Evolutionary conservation across 768 basidiomycete genomes (phyloP).

Genomic region (Lentinula detonsa): DNA sequence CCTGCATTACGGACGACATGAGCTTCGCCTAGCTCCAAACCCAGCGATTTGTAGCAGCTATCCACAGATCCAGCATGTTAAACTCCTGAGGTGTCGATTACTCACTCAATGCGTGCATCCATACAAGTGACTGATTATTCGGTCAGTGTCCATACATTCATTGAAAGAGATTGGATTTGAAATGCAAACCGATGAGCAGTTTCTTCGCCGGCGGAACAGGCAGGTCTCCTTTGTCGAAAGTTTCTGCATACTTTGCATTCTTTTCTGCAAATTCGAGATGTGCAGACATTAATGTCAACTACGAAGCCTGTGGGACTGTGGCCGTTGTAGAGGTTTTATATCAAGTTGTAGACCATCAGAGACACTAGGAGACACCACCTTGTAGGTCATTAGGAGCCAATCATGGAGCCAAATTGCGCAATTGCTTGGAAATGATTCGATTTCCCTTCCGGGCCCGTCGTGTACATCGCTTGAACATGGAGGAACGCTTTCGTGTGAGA

Average conservation of each 20-base stretch:
- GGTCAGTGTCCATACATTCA: neutral
- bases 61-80: conserved; percentile 3
- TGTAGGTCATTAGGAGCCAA: neutral
- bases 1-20: conserved; percentile 76
- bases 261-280: conserved; percentile 20
- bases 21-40: conserved; percentile 60
- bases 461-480: neutral
- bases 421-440: neutral
- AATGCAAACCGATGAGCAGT: conserved; percentile 27
- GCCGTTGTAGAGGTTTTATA: neutral
- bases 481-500: neutral
- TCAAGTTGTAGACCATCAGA: neutral
- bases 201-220: conserved; percentile 37
- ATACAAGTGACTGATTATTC: conserved; percentile 53
- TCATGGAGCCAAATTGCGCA: neutral
- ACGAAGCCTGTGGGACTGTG: neutral
- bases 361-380: neutral
- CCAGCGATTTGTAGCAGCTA: conserved; percentile 54
- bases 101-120: conserved; percentile 68
- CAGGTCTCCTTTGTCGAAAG: conserved; percentile 31
- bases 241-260: conserved; percentile 33
- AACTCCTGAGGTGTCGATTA: neutral
- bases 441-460: neutral
- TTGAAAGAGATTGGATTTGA: neutral
- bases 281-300: neutral